phyloP scores from a whole-genome alignment of 225 moss, liverwort and hornwort species.

The Polytrichum commune region DNA sequence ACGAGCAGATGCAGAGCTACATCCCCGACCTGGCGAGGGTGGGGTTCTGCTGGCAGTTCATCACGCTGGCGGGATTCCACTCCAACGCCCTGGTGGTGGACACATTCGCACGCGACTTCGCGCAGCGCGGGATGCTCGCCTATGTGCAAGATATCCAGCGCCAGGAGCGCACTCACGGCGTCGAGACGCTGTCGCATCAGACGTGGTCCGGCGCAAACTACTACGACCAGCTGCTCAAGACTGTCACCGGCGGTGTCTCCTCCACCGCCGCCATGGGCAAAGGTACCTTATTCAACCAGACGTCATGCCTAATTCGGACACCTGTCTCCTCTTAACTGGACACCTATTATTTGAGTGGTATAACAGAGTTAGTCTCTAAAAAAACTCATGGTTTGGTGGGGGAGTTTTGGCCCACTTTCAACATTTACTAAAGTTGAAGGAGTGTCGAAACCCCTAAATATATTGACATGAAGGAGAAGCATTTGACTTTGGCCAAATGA shows the following conservation, averaged over 20 bases:
- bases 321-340: no score
- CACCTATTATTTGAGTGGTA: no score
- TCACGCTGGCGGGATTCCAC: conserved; percentile 79
- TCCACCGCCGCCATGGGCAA: conserved; percentile 71
- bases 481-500: no score
- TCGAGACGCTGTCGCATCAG: conserved; percentile 80
- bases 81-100: conserved; percentile 63
- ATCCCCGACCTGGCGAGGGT: conserved; percentile 65
- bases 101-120: conserved; percentile 71
- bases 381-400: no score
- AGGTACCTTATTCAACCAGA: conserved; percentile 19
- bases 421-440: no score
- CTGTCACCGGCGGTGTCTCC: conserved; percentile 64
- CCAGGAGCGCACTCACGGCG: conserved; percentile 75
- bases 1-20: conserved; percentile 72
- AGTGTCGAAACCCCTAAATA: no score
- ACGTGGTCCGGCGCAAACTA: conserved; percentile 79
- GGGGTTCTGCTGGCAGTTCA: conserved; percentile 85
- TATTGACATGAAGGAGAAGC: no score
- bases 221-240: conserved; percentile 79
- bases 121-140: conserved; percentile 77
- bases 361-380: no score
- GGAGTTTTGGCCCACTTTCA: no score
- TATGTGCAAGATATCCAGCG: conserved; percentile 83
- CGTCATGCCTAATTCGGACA: no score